These are phyloP conservation scores for Penicillium pancosmium DNA, from an alignment of 495 filamentous ascomycete species.

Conservation along the genomic window DNA sequence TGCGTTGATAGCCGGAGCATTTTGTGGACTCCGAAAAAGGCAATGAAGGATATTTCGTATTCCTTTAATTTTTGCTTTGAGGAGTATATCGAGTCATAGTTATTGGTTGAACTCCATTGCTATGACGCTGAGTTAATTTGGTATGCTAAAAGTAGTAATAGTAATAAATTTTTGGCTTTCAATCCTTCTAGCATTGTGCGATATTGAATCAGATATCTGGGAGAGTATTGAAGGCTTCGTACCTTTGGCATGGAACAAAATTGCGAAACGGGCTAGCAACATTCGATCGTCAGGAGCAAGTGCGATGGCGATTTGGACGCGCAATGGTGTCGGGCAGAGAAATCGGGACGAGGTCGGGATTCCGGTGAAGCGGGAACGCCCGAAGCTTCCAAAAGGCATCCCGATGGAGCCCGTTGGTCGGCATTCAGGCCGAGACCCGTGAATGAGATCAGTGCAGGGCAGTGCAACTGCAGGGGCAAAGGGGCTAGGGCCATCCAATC, in stretches of 20 bases:
- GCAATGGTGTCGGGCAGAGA: constrained; percentile 24
- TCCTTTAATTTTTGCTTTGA: no score
- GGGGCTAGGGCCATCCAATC: background rate
- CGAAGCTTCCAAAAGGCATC: constrained; percentile 20
- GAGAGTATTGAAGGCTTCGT: background rate
- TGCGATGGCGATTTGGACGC: constrained; percentile 17
- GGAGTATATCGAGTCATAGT: no score
- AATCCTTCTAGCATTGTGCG: background rate
- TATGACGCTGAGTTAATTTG: no score
- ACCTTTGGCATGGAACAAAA: background rate
- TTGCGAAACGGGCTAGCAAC: constrained; percentile 12
- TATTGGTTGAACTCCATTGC: no score
- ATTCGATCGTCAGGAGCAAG: constrained; percentile 15
- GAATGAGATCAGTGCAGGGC: background rate
- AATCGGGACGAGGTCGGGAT: constrained; percentile 30
- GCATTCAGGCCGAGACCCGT: constrained; percentile 19
- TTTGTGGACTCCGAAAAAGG: background rate
- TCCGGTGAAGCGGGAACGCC: constrained; percentile 31
- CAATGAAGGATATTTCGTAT: no score
- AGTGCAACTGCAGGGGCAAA: background rate
- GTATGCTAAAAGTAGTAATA: no score
- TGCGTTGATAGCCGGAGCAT: constrained; percentile 4
- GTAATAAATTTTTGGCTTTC: background rate
- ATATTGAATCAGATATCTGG: background rate
- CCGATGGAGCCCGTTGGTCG: constrained; percentile 21